phyloP scores from a whole-genome alignment of 2,329 filamentous ascomycete genomes.

The Colletotrichum noveboracense region DNA sequence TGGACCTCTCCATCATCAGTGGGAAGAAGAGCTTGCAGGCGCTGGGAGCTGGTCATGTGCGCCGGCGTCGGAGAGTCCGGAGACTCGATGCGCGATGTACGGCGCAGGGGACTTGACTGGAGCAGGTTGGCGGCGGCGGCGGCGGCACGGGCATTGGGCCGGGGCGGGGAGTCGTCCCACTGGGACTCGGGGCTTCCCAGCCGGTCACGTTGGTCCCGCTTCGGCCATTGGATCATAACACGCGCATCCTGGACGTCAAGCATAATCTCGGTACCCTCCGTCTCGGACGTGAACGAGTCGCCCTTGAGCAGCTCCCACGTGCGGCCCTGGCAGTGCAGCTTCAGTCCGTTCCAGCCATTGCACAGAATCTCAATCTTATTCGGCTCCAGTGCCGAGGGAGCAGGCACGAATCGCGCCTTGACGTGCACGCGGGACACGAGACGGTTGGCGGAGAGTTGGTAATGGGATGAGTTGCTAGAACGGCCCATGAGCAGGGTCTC shows the following conservation, averaged over 20 bases:
- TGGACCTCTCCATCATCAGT: slow-evolving; percentile 23
- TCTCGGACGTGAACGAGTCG: slow-evolving; percentile 89
- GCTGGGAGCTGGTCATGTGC: slow-evolving; percentile 46
- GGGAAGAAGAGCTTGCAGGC: slow-evolving; percentile 50
- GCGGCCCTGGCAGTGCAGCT: slow-evolving; percentile 87
- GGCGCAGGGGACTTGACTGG: slow-evolving; percentile 66
- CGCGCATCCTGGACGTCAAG: slow-evolving; percentile 93
- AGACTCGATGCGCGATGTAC: slow-evolving; percentile 66
- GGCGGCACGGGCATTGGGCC: slow-evolving; percentile 37
- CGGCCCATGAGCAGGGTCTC: slow-evolving; percentile 87
- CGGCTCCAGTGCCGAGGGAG: slow-evolving; percentile 69
- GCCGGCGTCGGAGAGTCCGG: slow-evolving; percentile 70
- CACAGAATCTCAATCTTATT: slow-evolving; percentile 89
- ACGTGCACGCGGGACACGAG: slow-evolving; percentile 94
- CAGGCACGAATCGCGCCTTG: slow-evolving; percentile 81
- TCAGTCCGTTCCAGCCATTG: slow-evolving; percentile 94
- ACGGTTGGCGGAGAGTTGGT: slow-evolving; percentile 90
- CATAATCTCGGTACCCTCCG: slow-evolving; percentile 88
- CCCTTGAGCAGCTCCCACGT: slow-evolving; percentile 87
- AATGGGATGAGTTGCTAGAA: slow-evolving; percentile 94
- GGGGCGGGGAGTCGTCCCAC: slow-evolving; percentile 68
- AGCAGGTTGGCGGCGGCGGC: slow-evolving; percentile 45
- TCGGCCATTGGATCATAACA: slow-evolving; percentile 89
- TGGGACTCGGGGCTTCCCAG: slow-evolving; percentile 65
- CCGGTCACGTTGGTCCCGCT: slow-evolving; percentile 53